These are phyloP conservation scores for Cyclaneusma minus DNA, from an alignment of 2,329 filamentous ascomycete genomes.

Conservation along the genomic window DNA sequence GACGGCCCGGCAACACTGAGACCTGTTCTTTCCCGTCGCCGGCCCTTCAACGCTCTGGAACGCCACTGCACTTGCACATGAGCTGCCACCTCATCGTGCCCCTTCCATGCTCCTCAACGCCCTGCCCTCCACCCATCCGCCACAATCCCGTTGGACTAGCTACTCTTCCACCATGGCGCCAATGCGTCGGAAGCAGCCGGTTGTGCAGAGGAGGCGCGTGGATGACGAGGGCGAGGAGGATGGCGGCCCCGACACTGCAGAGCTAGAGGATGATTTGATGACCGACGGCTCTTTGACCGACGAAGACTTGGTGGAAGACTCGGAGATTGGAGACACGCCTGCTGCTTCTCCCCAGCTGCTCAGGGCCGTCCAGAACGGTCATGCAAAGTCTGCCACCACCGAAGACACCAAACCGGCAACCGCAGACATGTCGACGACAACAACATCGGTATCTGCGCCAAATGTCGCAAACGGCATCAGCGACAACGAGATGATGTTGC, in stretches of 20 bases:
- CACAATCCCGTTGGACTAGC: not conserved
- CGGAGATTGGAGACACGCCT: conserved; percentile 48
- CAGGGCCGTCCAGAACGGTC: conserved; percentile 20
- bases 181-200: conserved; percentile 45
- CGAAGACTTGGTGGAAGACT: conserved; percentile 42
- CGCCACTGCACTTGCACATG: too few relatives aligned
- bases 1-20: too few relatives aligned
- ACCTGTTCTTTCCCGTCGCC: too few relatives aligned
- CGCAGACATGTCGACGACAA: conserved; percentile 12
- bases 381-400: conserved; percentile 13
- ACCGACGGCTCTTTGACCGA: conserved; percentile 47
- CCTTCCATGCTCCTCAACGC: too few relatives aligned
- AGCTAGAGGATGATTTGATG: conserved; percentile 49
- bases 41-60: too few relatives aligned
- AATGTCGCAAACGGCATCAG: conserved; percentile 21
- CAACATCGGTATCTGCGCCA: conserved; percentile 22
- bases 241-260: conserved; percentile 35
- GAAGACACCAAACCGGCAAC: conserved; percentile 15
- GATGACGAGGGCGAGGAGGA: conserved; percentile 61
- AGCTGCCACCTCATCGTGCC: too few relatives aligned
- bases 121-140: too few relatives aligned
- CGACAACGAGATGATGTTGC: conserved; percentile 44
- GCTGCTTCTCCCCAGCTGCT: conserved; percentile 18
- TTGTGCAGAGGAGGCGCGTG: conserved; percentile 51
- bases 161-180: conserved; percentile 26